A percentile compares a stretch with the other conserved stretches of the same genome.
These are phyloP conservation scores for Pseudocercospora eumusae DNA, from an alignment of 2,329 filamentous ascomycete genomes.

Conservation along the genomic window DNA sequence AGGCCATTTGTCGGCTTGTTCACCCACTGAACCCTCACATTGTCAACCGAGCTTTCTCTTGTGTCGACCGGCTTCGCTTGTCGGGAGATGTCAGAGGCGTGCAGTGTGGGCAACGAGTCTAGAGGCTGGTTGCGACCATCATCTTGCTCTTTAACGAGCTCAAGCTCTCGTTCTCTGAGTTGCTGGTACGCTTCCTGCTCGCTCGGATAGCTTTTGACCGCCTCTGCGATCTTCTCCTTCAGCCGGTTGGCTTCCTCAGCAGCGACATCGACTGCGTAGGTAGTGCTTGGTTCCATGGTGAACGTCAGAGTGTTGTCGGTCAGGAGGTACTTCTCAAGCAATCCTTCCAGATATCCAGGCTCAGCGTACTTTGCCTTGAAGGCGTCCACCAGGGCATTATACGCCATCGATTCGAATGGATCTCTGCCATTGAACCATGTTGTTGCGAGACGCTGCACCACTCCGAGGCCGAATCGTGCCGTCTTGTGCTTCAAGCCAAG, in stretches of 20 bases:
- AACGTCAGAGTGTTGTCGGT: slow-evolving; percentile 87
- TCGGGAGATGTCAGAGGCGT: slow-evolving; percentile 85
- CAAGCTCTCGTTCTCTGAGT: slow-evolving; percentile 75
- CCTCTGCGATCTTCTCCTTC: slow-evolving; percentile 70
- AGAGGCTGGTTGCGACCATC: slow-evolving; percentile 82
- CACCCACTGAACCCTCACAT: slow-evolving; percentile 79
- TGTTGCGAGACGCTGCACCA: slow-evolving; percentile 84
- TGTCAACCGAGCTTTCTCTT: slow-evolving; percentile 58
- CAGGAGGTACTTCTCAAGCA: slow-evolving; percentile 87
- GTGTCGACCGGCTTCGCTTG: slow-evolving; percentile 73
- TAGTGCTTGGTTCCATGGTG: slow-evolving; percentile 84
- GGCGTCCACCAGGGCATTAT: slow-evolving; percentile 81
- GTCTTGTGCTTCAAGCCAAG: slow-evolving; percentile 95
- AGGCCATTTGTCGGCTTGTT: slow-evolving; percentile 93
- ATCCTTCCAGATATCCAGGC: slow-evolving; percentile 76
- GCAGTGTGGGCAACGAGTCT: slow-evolving; percentile 81
- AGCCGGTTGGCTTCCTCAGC: slow-evolving; percentile 76
- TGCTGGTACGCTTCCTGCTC: slow-evolving; percentile 70
- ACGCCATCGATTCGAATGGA: slow-evolving; percentile 85
- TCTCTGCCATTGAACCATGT: slow-evolving; percentile 96
- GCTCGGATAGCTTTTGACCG: slow-evolving; percentile 67
- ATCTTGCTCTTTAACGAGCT: slow-evolving; percentile 64
- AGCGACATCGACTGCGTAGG: slow-evolving; percentile 71
- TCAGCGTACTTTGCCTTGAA: slow-evolving; percentile 77
- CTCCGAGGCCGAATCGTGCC: slow-evolving; percentile 86